Conservation (phyloP, 2,329 filamentous ascomycete species). For the Aspergillus felis region DNA sequence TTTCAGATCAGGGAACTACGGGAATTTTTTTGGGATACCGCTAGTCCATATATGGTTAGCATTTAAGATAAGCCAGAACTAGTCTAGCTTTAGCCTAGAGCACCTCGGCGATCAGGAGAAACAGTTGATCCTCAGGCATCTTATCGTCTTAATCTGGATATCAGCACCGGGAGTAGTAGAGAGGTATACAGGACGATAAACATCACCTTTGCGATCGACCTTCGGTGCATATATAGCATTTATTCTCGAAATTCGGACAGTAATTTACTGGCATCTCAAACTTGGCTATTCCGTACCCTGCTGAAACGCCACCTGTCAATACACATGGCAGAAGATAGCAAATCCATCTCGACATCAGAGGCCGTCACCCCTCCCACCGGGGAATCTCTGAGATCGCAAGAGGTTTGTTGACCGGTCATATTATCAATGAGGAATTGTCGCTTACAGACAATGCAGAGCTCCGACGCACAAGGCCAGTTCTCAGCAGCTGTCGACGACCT, state of each 20-base stretch:
- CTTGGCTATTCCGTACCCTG: neutral
- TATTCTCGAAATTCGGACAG: neutral
- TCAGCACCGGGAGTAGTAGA: neutral
- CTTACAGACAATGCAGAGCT: conserved; percentile 16
- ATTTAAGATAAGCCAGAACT: conserved; percentile 12
- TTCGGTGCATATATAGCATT: neutral
- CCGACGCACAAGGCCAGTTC: conserved; percentile 50
- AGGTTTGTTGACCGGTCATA: conserved; percentile 9
- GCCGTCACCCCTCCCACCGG: conserved; percentile 10
- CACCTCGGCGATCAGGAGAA: conserved; percentile 7
- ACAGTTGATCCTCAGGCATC: conserved; percentile 22
- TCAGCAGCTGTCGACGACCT: conserved; percentile 80
- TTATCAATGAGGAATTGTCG: neutral
- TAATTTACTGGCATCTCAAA: neutral
- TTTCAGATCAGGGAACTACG: conserved; percentile 18
- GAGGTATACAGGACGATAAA: neutral
- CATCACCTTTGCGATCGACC: conserved; percentile 1
- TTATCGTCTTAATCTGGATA: conserved; percentile 14
- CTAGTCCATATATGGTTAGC: conserved; percentile 18
- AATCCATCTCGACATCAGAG: conserved; percentile 14
- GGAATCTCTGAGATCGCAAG: conserved; percentile 21
- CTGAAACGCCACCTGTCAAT: neutral
- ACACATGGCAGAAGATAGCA: conserved; percentile 22
- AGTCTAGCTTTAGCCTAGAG: conserved; percentile 9
- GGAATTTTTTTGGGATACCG: conserved; percentile 32